Base-by-base conservation (phyloP, 345 rosid species). In the Sonneratia caseolaris region DNA sequence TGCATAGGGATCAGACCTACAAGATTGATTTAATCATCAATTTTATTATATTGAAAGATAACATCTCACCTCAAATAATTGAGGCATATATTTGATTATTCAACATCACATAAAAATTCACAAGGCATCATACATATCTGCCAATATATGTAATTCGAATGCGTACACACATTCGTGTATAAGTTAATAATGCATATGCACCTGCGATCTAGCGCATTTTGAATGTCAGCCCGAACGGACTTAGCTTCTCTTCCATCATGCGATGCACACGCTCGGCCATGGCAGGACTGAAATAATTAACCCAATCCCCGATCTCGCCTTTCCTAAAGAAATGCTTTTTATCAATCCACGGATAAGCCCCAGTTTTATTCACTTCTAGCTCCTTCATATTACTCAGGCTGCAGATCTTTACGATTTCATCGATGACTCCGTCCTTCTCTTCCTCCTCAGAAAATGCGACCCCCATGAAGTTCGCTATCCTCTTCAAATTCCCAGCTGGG, bases 271-370 rank as follows among this genome's bases (percentile, higher is more conserved):
- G n/a, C 27, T 75, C 36, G 62, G 42, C 76, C 79, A 72, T 70
- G 1, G 75, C 51, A 3, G 79, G 76, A 21, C 56, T 62, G 35
- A 78, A 21, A 68, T 72, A 35, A 48, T 75, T 56, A 37, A 53
- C 74, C 74, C 81, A 68, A n/a, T 81, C 75, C 8, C 81, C 81
- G 13, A 71, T 77, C 75, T 75, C 71, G 24, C 62, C 84, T 73
- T 64, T 75, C 79, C 84, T 73, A 51, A 81, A 78, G 55, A 42
- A 68, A 11, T 12, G 16, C 35, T 68, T 73, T 27, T 75, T 70
- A 8, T 78, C 79, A 59, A 13, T 56, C 15, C 19, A 1, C 8
- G 7, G 62, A 14, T 47, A 37, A 42, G 27, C 70, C 15, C 77
- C 75, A 10, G 42, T 56, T 42, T 65, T 71, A 76, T 74, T 80